Base-by-base conservation (phyloP, 192 early-diverging fungal species). In the Dissophora ornata region DNA sequence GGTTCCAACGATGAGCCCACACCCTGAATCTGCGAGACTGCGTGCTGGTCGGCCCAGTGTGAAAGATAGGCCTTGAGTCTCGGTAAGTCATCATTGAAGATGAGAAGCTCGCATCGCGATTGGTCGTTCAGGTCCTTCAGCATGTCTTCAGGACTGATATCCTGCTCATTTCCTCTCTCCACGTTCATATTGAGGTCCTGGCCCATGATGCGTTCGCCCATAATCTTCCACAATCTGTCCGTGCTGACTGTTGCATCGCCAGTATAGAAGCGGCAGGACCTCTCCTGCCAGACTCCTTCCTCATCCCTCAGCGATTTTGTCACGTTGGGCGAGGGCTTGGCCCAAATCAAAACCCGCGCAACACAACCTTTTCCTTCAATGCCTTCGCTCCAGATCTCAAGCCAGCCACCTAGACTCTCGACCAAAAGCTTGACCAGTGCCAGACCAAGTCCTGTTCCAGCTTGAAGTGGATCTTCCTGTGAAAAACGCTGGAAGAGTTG, bases 391-490 rank as follows among this genome's bases (percentile, higher is more conserved):
- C 79, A 62, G 18, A 86, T 73, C 46, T 82, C 71, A 1, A 86
- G 67, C 57, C 55, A 67, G 8, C 85, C 85, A 13, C 83, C 83
- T 36, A 86, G 40, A 24, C 65, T 74, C 30, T 74, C 74, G 1
- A 83, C 81, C 46, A 85, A 47, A 34, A 71, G 68, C 46, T 79
- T 80, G 0, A 81, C 80, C 9, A 86, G 65, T 1, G 78, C 60
- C 19, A 86, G 55, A 9, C 85, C 85, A 15, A 86, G 65, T 30
- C 85, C 85, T 0, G 83, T 82, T 4, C 85, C 85, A 24, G 68
- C 75, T 28, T 81, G 77, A 6, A 85, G 41, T 5, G 85, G 81
- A 42, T 86, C 75, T 30, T 86, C 83, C 46, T 84, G 83, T 1
- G 84, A 70, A 58, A 85, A 85, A 4, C 82, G 69, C 51, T 84